These are phyloP conservation scores for Monilinia fructigena DNA, from an alignment of 2,329 filamentous ascomycete genomes.

Conservation along the genomic window DNA sequence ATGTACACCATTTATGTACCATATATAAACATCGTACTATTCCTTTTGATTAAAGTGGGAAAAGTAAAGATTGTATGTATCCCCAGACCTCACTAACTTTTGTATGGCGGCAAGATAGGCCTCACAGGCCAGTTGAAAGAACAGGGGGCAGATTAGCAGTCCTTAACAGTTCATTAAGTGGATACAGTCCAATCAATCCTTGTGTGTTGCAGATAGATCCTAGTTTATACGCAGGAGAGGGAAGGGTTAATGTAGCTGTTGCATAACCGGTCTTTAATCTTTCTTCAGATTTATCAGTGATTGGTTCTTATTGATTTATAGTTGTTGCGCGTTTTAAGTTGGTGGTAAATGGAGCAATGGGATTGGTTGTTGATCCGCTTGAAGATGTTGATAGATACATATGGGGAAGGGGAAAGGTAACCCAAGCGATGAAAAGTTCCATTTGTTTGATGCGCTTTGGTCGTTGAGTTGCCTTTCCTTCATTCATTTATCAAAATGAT, in stretches of 20 bases:
- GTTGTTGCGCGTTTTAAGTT: neutral
- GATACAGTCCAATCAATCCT: neutral
- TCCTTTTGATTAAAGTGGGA: neutral
- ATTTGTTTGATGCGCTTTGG: neutral
- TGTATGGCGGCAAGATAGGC: conserved; percentile 18
- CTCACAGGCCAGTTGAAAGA: conserved; percentile 16
- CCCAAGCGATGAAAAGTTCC: neutral
- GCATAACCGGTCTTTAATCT: conserved; percentile 14
- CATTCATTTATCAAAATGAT: neutral
- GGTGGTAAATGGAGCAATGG: neutral
- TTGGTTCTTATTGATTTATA: conserved; percentile 3
- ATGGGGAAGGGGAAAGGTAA: neutral
- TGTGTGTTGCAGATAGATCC: neutral
- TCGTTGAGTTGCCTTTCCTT: neutral
- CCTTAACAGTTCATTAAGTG: neutral
- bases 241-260: conserved; percentile 16
- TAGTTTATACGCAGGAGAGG: conserved; percentile 9
- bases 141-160: neutral
- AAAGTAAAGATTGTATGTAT: conserved; percentile 2
- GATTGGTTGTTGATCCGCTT: conserved; percentile 13
- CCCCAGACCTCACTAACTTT: conserved; percentile 19
- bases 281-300: neutral
- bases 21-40: neutral
- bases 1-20: neutral
- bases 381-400: neutral